These are phyloP conservation scores for Lithohypha guttulata DNA, from an alignment of 2,329 filamentous ascomycete species.

Conservation along the genomic window DNA sequence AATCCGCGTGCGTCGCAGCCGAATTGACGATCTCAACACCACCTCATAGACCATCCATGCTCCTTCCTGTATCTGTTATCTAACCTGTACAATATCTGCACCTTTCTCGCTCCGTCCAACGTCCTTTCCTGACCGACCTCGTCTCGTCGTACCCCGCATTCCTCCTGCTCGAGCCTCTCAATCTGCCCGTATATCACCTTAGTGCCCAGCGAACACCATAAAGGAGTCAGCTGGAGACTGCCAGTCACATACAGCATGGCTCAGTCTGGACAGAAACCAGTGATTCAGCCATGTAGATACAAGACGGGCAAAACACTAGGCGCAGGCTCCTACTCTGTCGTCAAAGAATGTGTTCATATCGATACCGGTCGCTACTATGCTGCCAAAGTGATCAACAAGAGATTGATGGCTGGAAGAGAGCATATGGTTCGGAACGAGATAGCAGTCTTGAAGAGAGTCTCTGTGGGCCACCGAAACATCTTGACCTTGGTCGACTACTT, in stretches of 20 bases:
- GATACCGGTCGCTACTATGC: constrained; percentile 97
- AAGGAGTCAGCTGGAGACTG: no score
- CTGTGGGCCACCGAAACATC: constrained; percentile 98
- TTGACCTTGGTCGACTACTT: constrained; percentile 97
- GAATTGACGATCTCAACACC: no score
- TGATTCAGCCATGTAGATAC: constrained; percentile 91
- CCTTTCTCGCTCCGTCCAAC: no score
- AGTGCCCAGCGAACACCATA: no score
- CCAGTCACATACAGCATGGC: constrained; percentile 8
- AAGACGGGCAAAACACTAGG: constrained; percentile 95
- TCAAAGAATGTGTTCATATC: constrained; percentile 98
- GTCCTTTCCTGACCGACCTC: no score
- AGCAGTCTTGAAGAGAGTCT: constrained; percentile 92
- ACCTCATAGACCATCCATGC: no score
- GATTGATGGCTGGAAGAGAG: constrained; percentile 91
- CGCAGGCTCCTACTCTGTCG: constrained; percentile 92
- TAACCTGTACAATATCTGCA: no score
- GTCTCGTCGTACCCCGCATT: no score
- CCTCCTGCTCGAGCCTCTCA: no score
- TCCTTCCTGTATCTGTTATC: no score
- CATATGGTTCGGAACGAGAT: constrained; percentile 99
- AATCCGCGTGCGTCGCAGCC: no score
- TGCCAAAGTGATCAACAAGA: constrained; percentile 98
- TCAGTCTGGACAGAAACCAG: constrained; percentile 32
- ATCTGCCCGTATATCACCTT: no score